Base-by-base conservation (phyloP, 2,329 filamentous ascomycete species). In the Fusarium sp. region DNA sequence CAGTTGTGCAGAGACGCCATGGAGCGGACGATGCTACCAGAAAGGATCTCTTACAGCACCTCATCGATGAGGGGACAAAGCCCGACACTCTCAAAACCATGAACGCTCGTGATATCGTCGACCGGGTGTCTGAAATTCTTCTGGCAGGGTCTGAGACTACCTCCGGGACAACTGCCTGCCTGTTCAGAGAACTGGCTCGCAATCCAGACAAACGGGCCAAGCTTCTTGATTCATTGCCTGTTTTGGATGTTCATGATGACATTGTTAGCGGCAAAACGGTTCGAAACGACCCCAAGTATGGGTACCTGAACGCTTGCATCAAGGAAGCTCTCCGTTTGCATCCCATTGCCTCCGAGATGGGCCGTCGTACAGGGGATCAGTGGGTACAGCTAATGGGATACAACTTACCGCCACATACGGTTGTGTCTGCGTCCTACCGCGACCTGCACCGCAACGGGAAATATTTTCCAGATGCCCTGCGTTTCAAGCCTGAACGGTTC, bases 291-390 rank as follows among this genome's bases (percentile, higher is more conserved):
- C 57, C 57, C 10, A 16, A 33, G 13, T 60, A 60, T 14, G 18
- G 14, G 13, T 60, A 60, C n/a, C 35, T 60, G 5, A 22, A 60
- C 5, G 57, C 35, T 14, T 60, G 57, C 57, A 60, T 60, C 57
- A 60, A 60, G 57, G 57, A 60, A n/a, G 24, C 22, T 22, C 57
- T 60, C 57, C 57, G 57, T 9, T 16, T 60, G 57, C 57, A 60
- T 45, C 57, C 57, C 22, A 60, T 60, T 35, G 57, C 57, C 10
- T 60, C 57, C 16, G 57, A 60, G 57, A 60, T 60, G 57, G 57
- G 57, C 9, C 57, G 57, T 10, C 57, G 57, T 8, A 60, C 57
- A n/a, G 57, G 57, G 2, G 39, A 45, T 29, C 57, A 60, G 27
- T 60, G 57, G 57, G 35, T 60, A 11, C 22, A 43, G 10, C 22